These are phyloP conservation scores for Umbelopsis ramanniana DNA, from an alignment of 192 early-diverging fungal genomes.

Conservation along the genomic window DNA sequence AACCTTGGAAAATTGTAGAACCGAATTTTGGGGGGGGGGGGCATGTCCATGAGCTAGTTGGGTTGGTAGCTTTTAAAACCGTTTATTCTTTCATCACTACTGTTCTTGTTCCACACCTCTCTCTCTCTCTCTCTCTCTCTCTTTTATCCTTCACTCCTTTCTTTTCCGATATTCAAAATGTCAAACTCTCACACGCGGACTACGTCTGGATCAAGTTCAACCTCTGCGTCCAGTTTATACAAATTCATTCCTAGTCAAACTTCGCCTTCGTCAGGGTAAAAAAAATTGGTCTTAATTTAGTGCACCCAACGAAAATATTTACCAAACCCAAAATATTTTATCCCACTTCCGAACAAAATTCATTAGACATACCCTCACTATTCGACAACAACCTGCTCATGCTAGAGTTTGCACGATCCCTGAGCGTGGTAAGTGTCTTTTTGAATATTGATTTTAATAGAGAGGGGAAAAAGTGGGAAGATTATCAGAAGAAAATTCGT, in stretches of 20 bases:
- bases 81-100: too few relatives aligned
- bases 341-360: background rate
- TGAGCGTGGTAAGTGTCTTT: slow-evolving; percentile 31
- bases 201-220: background rate
- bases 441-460: background rate
- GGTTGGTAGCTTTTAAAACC: too few relatives aligned
- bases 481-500: background rate
- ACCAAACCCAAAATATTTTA: background rate
- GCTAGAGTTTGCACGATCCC: slow-evolving; percentile 31
- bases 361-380: slow-evolving; percentile 20
- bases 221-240: slow-evolving; percentile 9
- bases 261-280: slow-evolving; percentile 12
- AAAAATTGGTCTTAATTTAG: background rate
- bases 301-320: too few relatives aligned
- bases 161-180: background rate
- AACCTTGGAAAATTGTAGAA: slow-evolving; percentile 24
- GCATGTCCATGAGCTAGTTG: too few relatives aligned
- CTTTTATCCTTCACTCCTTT: background rate
- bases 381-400: slow-evolving; percentile 35
- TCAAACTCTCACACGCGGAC: slow-evolving; percentile 5
- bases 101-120: too few relatives aligned
- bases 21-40: background rate
- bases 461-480: background rate
- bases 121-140: background rate
- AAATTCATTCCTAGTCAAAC: slow-evolving; percentile 20